A percentile compares a stretch with the other conserved stretches of the same genome.
Conservation (phyloP, 129 eudicot genomes). For the Arctium lappa region DNA sequence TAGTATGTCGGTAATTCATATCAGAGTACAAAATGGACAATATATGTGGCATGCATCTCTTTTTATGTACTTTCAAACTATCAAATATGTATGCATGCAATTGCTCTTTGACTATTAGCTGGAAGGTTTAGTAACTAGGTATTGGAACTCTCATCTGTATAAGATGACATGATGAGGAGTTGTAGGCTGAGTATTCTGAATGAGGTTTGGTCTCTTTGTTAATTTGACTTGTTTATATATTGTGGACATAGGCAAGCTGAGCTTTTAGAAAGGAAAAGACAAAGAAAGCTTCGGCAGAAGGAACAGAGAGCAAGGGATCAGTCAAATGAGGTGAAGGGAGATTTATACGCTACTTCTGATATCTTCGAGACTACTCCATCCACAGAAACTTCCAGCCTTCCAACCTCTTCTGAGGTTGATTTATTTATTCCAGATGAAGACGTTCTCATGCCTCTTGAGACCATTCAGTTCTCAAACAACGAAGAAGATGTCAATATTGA, state of each 20-base stretch:
- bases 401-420: slow-evolving; percentile 30
- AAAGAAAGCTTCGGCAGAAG: slow-evolving; percentile 75
- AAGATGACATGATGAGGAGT: background rate
- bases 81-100: background rate
- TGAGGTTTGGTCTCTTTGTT: background rate
- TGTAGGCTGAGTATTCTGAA: background rate
- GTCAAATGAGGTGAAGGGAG: slow-evolving; percentile 35
- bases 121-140: background rate
- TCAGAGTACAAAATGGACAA: background rate
- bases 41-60: background rate
- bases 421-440: slow-evolving; percentile 21
- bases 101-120: background rate
- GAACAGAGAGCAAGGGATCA: slow-evolving; percentile 74
- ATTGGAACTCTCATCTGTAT: background rate
- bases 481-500: slow-evolving; percentile 28
- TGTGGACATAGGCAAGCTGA: slow-evolving; percentile 63
- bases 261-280: slow-evolving; percentile 67
- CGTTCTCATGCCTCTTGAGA: slow-evolving; percentile 23
- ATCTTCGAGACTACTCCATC: slow-evolving; percentile 27
- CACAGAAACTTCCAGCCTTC: slow-evolving; percentile 38
- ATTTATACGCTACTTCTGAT: slow-evolving; percentile 24
- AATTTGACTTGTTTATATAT: slow-evolving; percentile 3
- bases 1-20: no score
- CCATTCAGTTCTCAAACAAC: slow-evolving; percentile 17
- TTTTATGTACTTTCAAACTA: background rate